Base-by-base conservation (phyloP, 768 basidiomycete species). In the Gymnopilus junonius region DNA sequence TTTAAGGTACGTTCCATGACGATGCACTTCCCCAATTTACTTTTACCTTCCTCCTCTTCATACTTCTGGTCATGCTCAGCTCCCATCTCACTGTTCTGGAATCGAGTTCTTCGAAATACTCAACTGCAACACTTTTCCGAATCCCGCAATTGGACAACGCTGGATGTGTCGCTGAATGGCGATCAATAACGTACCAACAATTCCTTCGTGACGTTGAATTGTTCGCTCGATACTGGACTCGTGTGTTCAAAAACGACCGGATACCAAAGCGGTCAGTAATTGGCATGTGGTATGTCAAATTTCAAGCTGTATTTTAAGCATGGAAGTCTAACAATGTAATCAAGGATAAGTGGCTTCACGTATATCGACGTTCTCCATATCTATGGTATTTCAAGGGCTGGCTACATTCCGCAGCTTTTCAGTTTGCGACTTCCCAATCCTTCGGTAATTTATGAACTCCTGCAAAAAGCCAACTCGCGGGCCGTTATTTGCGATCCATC, bases 401-500 rank as follows among this genome's bases (percentile, higher is more conserved):
- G 91, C 4, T 93, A 87, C 73, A 77, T 91, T 64, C 92, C 92
- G 0, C 91, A 93, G 65, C 74, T 93, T 15, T 91, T 93, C 79
- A 90, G 89, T 71, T 77, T 92, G 64, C 84, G 89, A n/a, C 83
- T 93, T 29, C 89, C 92, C 20, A 91, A 87, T 66, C 87, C 90
- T 43, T 79, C 79, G 31, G 86, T 93, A 42, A 82, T 93, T 70
- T 85, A 85, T 67, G 90, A 93, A 67, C 80, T 93, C 21, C 80
- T 93, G 51, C 75, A 73, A n/a, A 84, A 78, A 71, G 87, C 89
- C 53, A 75, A 82, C 42, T 88, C 91, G 50, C 79, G 80, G 66
- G 89, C 88, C 27, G 80, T 93, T 59, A 79, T 93, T 64, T 85
- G 84, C 70, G 89, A 92, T 61, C 67, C 84, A 17, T 82, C 86